Base-by-base conservation (phyloP, 2,329 filamentous ascomycete genomes). In the Colletotrichum ledebouriae region DNA sequence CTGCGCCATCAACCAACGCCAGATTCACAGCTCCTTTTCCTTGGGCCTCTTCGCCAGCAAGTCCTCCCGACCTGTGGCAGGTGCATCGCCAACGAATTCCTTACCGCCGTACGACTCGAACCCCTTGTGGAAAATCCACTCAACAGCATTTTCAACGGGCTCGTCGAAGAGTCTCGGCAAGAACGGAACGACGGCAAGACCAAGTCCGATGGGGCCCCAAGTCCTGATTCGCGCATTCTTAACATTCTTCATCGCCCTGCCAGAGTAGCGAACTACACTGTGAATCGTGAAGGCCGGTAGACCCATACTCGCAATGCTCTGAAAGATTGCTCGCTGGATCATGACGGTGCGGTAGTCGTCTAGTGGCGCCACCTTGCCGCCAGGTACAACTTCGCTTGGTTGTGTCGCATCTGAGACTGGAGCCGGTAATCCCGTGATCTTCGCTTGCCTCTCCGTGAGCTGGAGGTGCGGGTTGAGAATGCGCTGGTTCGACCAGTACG, bases 201-300 rank as follows among this genome's bases (percentile, higher is more conserved):
- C 89, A 74, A 97, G 87, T 2, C 96, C 96, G 68, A 99, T 97
- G 0, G 96, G 96, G 0, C 87, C 92, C 91, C 92, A 99, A 0
- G 93, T 96, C 73, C 95, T 85, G 25, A 98, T 67, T 4, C 82
- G 88, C 67, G 86, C 84, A 76, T 92, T 97, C 84, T 96, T 95
- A 20, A 85, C 84, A 73, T 92, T 85, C 82, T 95, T 97, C 83
- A 99, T 79, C n/a, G 94, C 94, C 44, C 85, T 85, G 0, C 96
- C 94, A 1, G 93, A 94, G 76, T 99, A 98, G 69, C 90, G 88
- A 59, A 99, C 96, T 6, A 98, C 91, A 70, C 91, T 94, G 79
- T 98, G 95, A 66, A 98, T 97, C 0, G 94, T 97, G 71, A 98
- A 93, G 0, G 94, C 95, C 0, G 95, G 96, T 72, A 98, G 80